Base-by-base conservation (phyloP, 1,284 basidiomycete genomes). In the Marasmius fiardii region DNA sequence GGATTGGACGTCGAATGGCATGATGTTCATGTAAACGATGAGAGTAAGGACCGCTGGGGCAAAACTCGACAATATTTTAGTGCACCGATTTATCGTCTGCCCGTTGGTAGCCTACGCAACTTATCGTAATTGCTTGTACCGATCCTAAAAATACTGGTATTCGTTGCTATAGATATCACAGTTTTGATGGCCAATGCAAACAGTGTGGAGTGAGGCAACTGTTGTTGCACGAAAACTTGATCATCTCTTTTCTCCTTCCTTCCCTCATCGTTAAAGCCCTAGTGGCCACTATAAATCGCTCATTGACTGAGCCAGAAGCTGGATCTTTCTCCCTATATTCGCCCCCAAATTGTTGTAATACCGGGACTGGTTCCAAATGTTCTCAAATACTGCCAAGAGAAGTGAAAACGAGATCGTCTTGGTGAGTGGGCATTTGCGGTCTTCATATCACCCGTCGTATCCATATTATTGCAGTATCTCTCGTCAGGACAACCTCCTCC, bases 1-100 rank as follows among this genome's bases (percentile, higher is more conserved):
- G 95, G 95, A 0, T 67, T 92, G 16, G 75, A 83, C 49, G 82
- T 92, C 16, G 63, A 76, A 21, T 96, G 93, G 93, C 74, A 72
- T 39, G 86, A 91, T 63, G 80, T 93, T 3, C 84, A 88, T 60
- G 80, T 90, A 69, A 74, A 52, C 34, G 66, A 68, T 16, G 65
- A 76, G 49, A 75, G 76, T 43, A 61, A 66, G 34, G 76, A 78
- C 44, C 76, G 81, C 56, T 92, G 90, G 90, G 85, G 83, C 8
- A 71, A 79, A 52, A 89, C 84, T 48, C 77, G 85, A 45, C 79
- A 85, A 64, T 92, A 92, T 63, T 92, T 92, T 63, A 81, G 77
- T 41, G 65, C 86, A 63, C 82, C 86, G 50, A 67, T 82, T 53
- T 92, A 91, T 67, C 76, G 82, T 43, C 68, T 89, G 34, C 88